Base-by-base conservation (phyloP, 2,329 filamentous ascomycete species). In the Cercospora sp. region DNA sequence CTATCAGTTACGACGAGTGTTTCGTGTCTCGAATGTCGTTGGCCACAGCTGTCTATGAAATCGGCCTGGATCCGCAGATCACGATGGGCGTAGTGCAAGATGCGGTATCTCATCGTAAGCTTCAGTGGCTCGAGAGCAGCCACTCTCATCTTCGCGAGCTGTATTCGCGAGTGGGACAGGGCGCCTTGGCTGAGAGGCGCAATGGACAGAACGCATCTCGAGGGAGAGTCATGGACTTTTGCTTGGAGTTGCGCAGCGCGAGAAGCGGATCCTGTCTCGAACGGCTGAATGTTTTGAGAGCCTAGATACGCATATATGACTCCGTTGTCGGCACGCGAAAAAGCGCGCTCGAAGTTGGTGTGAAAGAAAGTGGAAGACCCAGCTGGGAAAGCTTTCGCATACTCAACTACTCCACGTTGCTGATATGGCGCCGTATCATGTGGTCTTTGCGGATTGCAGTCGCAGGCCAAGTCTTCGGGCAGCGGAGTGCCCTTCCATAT, bases 311-410 rank as follows among this genome's bases (percentile, higher is more conserved):
- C 64, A 28, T 40, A 3, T 3, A 55, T 13, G 28, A 7, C 18
- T 18, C 64, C 64, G 33, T 33, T 12, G 5, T 16, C 20, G 8
- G 31, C 18, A 4, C 28, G 13, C 20, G 59, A 57, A 53, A 80
- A 79, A 2, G 76, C 78, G 63, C 77, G 73, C 42, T 55, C 71
- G 62, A 81, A 81, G 64, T 80, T 73, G 7, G 79, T 80, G 60
- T 77, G 79, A 70, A 82, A 80, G 71, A 80, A 80, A 6, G 18
- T 65, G 6, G 77, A 26, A 31, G 51, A 64, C 13, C 63, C 63
- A n/a, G 55, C 72, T 2, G 76, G 67, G 69, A 72, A 77, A 20
- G 73, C 69, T 60, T 66, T 72, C 13, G 80, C 80, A 62, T 67
- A 75, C 36, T 65, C 58, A 1, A 72, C 62, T n/a, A 82, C 75